phyloP scores from a whole-genome alignment of 202 grass and related monocot genomes.

The Carex arenaria region DNA sequence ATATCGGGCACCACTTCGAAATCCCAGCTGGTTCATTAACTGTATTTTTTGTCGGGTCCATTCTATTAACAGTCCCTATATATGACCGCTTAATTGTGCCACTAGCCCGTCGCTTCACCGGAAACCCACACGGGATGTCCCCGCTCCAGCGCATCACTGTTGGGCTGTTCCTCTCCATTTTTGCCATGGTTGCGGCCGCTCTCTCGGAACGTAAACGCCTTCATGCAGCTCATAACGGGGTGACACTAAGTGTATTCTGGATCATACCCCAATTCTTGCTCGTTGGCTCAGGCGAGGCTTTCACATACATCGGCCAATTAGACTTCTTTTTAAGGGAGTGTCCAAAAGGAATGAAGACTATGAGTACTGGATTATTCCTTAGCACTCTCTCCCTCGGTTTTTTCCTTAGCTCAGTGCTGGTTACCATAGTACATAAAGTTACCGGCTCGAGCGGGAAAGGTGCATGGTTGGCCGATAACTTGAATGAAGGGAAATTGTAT shows the following conservation, averaged over 20 bases:
- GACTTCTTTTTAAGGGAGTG: constrained; percentile 70
- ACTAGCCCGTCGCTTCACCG: constrained; percentile 31
- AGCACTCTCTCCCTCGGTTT: constrained; percentile 61
- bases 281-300: constrained; percentile 58
- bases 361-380: constrained; percentile 75
- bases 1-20: constrained; percentile 32
- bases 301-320: constrained; percentile 65
- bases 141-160: constrained; percentile 55
- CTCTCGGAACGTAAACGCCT: constrained; percentile 39
- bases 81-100: constrained; percentile 52
- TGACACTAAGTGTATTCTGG: constrained; percentile 41
- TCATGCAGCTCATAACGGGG: neutral
- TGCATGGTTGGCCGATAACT: constrained; percentile 50
- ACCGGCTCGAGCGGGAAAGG: constrained; percentile 28
- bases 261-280: constrained; percentile 60
- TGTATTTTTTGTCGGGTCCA: constrained; percentile 70
- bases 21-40: constrained; percentile 72
- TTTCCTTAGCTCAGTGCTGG: constrained; percentile 65
- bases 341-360: constrained; percentile 69
- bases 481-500: constrained; percentile 55
- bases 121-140: constrained; percentile 43
- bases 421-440: constrained; percentile 34
- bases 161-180: constrained; percentile 42
- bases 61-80: constrained; percentile 63
- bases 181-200: constrained; percentile 57